A percentile compares a stretch with the other conserved stretches of the same genome.
Evolutionary conservation across 305 asterid genomes (phyloP).

Genomic region (Fraxinus paxiana): DNA sequence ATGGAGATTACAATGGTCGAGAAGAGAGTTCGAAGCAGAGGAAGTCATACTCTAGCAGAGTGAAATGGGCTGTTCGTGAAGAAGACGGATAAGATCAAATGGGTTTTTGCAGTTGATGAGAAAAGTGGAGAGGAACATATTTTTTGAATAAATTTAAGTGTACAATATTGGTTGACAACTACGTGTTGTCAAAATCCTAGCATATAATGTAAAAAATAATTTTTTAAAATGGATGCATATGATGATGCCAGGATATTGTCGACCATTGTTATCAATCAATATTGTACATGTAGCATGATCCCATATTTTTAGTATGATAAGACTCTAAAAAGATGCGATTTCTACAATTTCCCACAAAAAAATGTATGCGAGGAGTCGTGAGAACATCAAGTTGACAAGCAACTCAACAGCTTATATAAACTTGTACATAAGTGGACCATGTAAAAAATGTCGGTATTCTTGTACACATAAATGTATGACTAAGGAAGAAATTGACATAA

Average conservation of each 20-base stretch:
- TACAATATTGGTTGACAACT: too few relatives aligned
- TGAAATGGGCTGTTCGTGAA: background rate
- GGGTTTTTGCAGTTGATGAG: slow-evolving; percentile 34
- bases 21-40: slow-evolving; percentile 26
- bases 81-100: slow-evolving; percentile 18
- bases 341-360: background rate
- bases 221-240: too few relatives aligned
- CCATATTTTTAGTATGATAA: slow-evolving; percentile 33
- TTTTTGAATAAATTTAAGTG: too few relatives aligned
- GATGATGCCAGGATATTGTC: too few relatives aligned
- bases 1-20: slow-evolving; percentile 43
- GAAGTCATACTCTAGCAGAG: slow-evolving; percentile 22
- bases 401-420: background rate
- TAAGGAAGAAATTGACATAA: background rate
- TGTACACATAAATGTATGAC: background rate
- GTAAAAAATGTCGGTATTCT: background rate
- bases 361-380: background rate
- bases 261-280: too few relatives aligned
- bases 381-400: background rate
- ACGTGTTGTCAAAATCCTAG: too few relatives aligned
- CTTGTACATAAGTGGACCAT: background rate
- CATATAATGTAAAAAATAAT: too few relatives aligned
- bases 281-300: too few relatives aligned
- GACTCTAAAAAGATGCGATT: background rate
- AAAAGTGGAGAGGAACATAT: slow-evolving; percentile 50